Evolutionary conservation across 805 yeast species (phyloP).

Genomic region (Cephaloascus albidus): DNA sequence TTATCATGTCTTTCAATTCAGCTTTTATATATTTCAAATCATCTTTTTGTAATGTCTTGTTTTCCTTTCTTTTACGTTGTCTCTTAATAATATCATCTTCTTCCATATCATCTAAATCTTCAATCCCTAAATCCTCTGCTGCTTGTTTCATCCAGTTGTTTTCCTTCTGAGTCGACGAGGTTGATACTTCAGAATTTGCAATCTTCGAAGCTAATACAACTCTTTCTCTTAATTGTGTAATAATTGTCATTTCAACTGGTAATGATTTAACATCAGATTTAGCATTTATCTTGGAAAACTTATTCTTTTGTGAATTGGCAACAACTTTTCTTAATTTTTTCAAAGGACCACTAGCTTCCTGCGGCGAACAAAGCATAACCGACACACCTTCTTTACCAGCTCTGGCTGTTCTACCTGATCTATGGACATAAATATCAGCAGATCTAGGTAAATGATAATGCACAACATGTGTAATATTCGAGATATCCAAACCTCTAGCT

Average conservation of each 20-base stretch:
- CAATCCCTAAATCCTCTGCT: constrained; percentile 88
- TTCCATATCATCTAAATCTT: constrained; percentile 54
- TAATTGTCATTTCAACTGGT: constrained; percentile 68
- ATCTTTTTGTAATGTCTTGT: constrained; percentile 32
- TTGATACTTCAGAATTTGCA: constrained; percentile 61
- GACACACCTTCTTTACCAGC: constrained; percentile 94
- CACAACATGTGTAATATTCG: constrained; percentile 84
- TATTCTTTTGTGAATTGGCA: constrained; percentile 16
- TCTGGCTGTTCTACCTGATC: constrained; percentile 98
- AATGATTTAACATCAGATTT: constrained; percentile 52
- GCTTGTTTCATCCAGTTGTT: constrained; percentile 81
- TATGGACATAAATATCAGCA: constrained; percentile 89
- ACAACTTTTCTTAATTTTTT: constrained; percentile 59
- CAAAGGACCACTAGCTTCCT: constrained; percentile 85
- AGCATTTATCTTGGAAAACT: constrained; percentile 17
- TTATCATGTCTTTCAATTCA: constrained; percentile 44
- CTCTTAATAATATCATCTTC: constrained; percentile 62
- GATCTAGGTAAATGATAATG: constrained; percentile 93
- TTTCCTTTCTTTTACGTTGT: constrained; percentile 41
- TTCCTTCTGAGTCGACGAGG: constrained; percentile 55
- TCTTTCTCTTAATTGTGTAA: constrained; percentile 63
- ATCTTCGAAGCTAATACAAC: constrained; percentile 60
- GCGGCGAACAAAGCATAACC: constrained; percentile 85
- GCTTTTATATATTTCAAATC: constrained; percentile 36
- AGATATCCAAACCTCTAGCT: constrained; percentile 94